Evolutionary conservation across 108 stramenopile genomes (phyloP).

Genomic region (Cyclostephanos invisitatus): DNA sequence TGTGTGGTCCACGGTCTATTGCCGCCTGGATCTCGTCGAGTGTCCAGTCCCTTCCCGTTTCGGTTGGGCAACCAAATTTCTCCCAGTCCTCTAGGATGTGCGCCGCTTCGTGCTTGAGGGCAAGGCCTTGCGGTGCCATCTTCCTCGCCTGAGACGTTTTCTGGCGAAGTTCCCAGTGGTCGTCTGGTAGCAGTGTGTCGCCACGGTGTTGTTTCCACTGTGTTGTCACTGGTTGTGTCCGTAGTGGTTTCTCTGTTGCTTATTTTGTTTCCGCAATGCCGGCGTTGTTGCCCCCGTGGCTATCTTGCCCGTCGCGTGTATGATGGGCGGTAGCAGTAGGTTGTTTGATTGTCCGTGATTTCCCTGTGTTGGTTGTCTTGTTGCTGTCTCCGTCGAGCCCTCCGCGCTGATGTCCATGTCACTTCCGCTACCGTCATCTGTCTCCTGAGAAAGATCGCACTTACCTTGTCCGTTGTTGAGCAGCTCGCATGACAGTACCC

Average conservation of each 20-base stretch:
- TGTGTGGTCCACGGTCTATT: conserved; percentile 21
- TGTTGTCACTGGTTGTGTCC: background rate
- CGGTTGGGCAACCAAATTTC: conserved; percentile 15
- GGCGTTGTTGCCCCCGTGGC: background rate
- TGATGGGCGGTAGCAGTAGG: background rate
- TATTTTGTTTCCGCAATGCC: background rate
- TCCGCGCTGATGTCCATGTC: too few relatives aligned
- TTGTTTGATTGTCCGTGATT: too few relatives aligned
- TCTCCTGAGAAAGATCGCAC: background rate
- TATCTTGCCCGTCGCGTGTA: background rate
- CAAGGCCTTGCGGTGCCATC: conserved; percentile 15
- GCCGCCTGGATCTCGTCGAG: conserved; percentile 10
- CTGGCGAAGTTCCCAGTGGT: background rate
- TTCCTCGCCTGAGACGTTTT: background rate
- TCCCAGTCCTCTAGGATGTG: conserved; percentile 4
- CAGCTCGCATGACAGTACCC: background rate
- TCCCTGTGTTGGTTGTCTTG: too few relatives aligned
- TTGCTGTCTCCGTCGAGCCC: too few relatives aligned
- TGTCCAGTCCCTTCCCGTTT: conserved; percentile 9
- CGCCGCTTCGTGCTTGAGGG: conserved; percentile 20
- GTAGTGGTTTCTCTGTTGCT: background rate
- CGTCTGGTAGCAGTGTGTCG: too few relatives aligned
- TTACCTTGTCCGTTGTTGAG: background rate
- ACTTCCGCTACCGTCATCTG: too few relatives aligned
- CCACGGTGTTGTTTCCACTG: background rate